Evolutionary conservation across 257 asterid genomes (phyloP).

Genomic region (Nicotiana obtusifolia): DNA sequence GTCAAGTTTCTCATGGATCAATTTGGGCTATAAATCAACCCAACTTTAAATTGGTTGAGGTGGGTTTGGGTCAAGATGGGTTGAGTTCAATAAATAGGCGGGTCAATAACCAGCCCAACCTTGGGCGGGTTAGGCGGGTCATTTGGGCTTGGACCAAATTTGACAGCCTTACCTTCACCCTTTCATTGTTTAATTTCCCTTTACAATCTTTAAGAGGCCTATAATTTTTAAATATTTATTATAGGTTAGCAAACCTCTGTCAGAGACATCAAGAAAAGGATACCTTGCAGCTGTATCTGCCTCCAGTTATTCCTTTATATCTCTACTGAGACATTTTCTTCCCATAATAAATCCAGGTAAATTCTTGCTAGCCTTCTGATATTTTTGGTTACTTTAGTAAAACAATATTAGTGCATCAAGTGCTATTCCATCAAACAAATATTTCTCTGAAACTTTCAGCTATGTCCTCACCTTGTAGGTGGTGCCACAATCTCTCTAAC

Average conservation of each 20-base stretch:
- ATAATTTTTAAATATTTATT: not conserved
- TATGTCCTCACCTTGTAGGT: slow-evolving; percentile 38
- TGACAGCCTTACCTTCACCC: too few species aligned
- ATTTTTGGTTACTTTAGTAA: not conserved
- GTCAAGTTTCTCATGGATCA: too few species aligned
- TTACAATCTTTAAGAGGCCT: not conserved
- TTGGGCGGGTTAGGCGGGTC: too few species aligned
- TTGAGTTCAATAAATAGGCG: too few species aligned
- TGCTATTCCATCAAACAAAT: not conserved
- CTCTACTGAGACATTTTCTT: slow-evolving; percentile 70
- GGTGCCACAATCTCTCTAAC: slow-evolving; percentile 94
- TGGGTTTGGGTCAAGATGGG: too few species aligned
- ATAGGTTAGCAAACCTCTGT: slow-evolving; percentile 77
- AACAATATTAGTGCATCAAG: not conserved
- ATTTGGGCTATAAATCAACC: too few species aligned
- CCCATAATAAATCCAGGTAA: slow-evolving; percentile 89
- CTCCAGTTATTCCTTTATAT: slow-evolving; percentile 84
- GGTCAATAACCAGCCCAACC: too few species aligned
- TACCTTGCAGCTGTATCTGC: slow-evolving; percentile 93
- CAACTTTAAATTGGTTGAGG: too few species aligned
- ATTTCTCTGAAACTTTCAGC: not conserved
- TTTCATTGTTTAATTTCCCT: not conserved
- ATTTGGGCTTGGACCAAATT: too few species aligned
- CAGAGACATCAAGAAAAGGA: slow-evolving; percentile 86
- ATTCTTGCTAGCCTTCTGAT: not conserved